A percentile compares a stretch with the other conserved stretches of the same genome.
These are phyloP conservation scores for Hammondia hammondi DNA, from an alignment of 169 alveolate species.

Conservation along the genomic window DNA sequence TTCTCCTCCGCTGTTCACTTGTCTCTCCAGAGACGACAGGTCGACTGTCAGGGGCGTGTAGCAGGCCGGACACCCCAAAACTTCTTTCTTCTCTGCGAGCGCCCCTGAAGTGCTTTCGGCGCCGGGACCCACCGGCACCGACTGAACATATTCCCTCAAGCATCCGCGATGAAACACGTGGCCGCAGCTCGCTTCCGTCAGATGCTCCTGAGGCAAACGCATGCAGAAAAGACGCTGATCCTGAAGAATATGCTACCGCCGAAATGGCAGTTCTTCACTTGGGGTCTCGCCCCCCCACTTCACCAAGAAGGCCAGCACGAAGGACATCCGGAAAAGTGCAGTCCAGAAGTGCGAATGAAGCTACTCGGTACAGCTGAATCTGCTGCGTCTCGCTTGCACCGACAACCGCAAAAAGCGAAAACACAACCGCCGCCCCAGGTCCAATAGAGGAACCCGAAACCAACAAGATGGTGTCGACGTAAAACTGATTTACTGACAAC, in stretches of 20 bases:
- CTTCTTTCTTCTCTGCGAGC: slow-evolving; percentile 49
- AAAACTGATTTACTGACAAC: too few relatives aligned
- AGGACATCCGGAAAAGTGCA: too few relatives aligned
- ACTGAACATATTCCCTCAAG: slow-evolving; percentile 81
- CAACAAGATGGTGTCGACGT: too few relatives aligned
- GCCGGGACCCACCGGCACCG: slow-evolving; percentile 74
- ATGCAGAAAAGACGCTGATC: neutral
- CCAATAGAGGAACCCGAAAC: too few relatives aligned
- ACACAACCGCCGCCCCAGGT: too few relatives aligned
- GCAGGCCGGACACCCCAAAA: slow-evolving; percentile 82
- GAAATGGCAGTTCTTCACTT: too few relatives aligned
- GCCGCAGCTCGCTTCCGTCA: slow-evolving; percentile 82
- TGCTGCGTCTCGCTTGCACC: too few relatives aligned
- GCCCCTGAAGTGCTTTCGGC: slow-evolving; percentile 28
- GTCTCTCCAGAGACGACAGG: slow-evolving; percentile 42
- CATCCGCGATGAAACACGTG: slow-evolving; percentile 88
- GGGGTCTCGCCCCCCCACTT: too few relatives aligned
- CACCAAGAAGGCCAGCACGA: too few relatives aligned
- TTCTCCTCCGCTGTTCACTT: neutral
- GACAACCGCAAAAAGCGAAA: too few relatives aligned
- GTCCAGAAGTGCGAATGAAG: too few relatives aligned
- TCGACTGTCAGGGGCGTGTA: slow-evolving; percentile 78
- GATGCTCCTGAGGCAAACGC: slow-evolving; percentile 57
- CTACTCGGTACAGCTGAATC: too few relatives aligned
- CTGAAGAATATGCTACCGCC: neutral